phyloP scores from a whole-genome alignment of 2,329 filamentous ascomycete species.

The Septoria linicola region DNA sequence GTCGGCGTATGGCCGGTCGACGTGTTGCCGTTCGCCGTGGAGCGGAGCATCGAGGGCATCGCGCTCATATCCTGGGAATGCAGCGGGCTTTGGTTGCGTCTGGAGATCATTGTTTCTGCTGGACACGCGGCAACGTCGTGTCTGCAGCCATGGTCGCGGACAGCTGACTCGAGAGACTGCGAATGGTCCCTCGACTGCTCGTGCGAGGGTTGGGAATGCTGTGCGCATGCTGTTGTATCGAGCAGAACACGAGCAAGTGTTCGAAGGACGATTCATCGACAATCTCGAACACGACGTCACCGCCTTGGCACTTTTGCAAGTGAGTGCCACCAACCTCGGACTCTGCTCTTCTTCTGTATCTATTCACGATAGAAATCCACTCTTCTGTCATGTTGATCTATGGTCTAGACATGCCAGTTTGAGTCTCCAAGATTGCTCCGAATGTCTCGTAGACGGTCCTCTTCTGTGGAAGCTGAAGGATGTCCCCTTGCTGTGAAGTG shows the following conservation, averaged over 20 bases:
- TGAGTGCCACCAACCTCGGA: no score
- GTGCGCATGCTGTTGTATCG: constrained; percentile 20
- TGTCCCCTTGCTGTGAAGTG: no score
- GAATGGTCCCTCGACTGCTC: constrained; percentile 1
- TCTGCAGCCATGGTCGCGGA: constrained; percentile 6
- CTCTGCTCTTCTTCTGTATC: no score
- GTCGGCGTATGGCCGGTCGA: constrained; percentile 29
- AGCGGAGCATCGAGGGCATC: constrained; percentile 32
- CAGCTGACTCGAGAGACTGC: background rate
- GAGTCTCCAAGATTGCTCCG: no score
- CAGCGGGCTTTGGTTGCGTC: constrained; percentile 34
- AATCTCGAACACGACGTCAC: no score
- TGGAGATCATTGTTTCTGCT: constrained; percentile 19
- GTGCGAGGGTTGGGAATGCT: constrained; percentile 11
- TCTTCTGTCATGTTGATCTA: no score
- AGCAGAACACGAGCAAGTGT: constrained; percentile 1
- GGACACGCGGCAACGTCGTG: background rate
- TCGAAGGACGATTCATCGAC: background rate
- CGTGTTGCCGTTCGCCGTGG: constrained; percentile 17
- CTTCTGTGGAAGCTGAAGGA: no score
- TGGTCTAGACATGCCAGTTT: no score
- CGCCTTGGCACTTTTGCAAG: no score
- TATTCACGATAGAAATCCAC: no score
- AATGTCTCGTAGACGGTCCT: no score
- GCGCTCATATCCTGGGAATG: constrained; percentile 30